Base-by-base conservation (phyloP, 208 protist species). In the Trypanosoma theileri region DNA sequence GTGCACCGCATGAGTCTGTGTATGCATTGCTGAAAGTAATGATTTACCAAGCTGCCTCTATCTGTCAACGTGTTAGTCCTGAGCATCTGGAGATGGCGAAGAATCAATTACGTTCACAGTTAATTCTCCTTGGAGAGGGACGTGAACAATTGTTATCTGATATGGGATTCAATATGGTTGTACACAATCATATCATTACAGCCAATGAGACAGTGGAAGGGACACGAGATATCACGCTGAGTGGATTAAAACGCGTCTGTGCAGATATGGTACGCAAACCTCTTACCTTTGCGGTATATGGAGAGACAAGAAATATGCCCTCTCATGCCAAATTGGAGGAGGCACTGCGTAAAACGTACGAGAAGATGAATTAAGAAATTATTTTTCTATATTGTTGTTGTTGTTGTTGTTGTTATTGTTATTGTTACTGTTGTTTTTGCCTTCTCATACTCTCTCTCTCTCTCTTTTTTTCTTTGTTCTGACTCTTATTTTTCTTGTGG, bases 101-200 rank as follows among this genome's bases (percentile, higher is more conserved):
- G 73, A 97, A 95, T 59, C 89, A 95, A 68, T 69, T 95, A 3
- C 73, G 81, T 58, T 93, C 88, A 31, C 89, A 95, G 81, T 75
- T 94, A 1, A 88, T 97, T 44, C 71, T 95, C 1, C 81, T 93
- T 31, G 87, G 87, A 10, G 92, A 97, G 57, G 86, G 79, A 10
- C 75, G 89, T 4, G 89, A 90, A 69, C 85, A 93, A 69, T 71
- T 92, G 54, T 62, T 97, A 44, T 89, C 80, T n/a, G 90, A 97
- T 59, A 93, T 93, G 88, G 92, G 90, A 42, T 90, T 92, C 50
- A 91, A 96, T 66, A 60, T 93, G 50, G 77, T 94, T 0, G 84
- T 94, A 48, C 88, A 94, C 63, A 81, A 96, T 74, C 77, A 85
- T 59, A 85, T 85, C 28, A 91, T 93, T 42, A 85, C 91, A 14